Evolutionary conservation across 495 filamentous ascomycete genomes (phyloP), one percentile per base, ranked within the genome.

Genomic region (Umbilicaria muhlenbergii): DNA sequence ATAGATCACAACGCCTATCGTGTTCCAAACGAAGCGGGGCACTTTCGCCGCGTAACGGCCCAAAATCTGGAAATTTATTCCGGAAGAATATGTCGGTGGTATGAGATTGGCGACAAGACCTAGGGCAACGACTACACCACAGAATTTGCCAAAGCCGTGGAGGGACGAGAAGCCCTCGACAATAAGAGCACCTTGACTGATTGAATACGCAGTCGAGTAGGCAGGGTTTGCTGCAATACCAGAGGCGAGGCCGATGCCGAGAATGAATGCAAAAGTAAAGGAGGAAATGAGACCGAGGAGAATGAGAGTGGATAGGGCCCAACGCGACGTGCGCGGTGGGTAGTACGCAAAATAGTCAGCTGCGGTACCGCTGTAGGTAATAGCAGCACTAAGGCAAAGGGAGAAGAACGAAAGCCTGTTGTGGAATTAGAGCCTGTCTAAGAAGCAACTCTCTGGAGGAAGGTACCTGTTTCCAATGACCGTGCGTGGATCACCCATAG

Each of bases 61-160:
- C 24, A 83, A 63, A 39, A 80, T 68, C 51, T 83, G 78, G 54
- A 76, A 80, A 45, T 81, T 77, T 16, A 88, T 69, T 3, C 78
- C 77, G 17, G 73, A 64, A 17, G 75, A 78, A 58, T 86, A 88
- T 4, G 75, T 77, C 1, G 80, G 78, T 0, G 77, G 64, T 32
- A 86, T 69, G 32, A 73, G 71, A 55, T 88, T 88, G 28, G 80
- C 73, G 38, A 86, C 76, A 10, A 85, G 63, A 1, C 81, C 78
- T 1, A 88, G 62, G 0, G 80, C 77, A 7, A 81, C 63, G n/a
- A 88, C 55, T 1, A 85, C 79, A 15, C 72, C 69, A 56, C 78
- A 81, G 65, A 86, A 81, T 49, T 78, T 77, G 35, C 82, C 82
- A 48, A 88, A 88, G 0, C 61, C 62, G 34, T 73, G 71, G 0